Base-by-base conservation (phyloP, 1,284 basidiomycete species). In the Trichosporon inkin region DNA sequence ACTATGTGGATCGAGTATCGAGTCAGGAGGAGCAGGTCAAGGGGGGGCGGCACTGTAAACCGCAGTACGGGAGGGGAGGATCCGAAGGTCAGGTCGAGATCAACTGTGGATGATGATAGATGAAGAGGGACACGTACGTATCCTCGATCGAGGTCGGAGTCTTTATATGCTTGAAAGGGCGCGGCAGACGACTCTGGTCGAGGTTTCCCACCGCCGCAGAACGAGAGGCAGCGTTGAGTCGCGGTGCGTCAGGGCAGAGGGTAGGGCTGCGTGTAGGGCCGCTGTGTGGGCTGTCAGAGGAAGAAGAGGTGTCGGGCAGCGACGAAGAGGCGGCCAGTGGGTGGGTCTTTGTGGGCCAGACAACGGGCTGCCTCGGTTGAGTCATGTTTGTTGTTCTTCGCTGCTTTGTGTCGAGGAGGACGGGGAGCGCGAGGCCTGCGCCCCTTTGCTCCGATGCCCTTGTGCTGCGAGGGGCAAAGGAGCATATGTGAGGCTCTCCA, bases 101-200 rank as follows among this genome's bases (percentile, higher is more conserved):
- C 44, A 49, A 49, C 44, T 49, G 22, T 22, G 28, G 4, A 49
- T 32, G 44, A 28, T 20, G 22, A 49, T 28, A n/a, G 13, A 14
- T 22, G 16, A 47, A 32, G 8, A 4, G 44, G n/a, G n/a, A 49
- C 5, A 49, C 44, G 44, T 49, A 49, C 44, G 44, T 28, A 32
- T 13, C 44, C 28, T 49, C 28, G 44, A 32, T 17, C 44, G 22
- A 32, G 16, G 28, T 24, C 44, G 22, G 44, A 6, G 44, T 49
- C n/a, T 49, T 49, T 49, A 49, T 49, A 49, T 49, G 22, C 44
- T 32, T 32, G 24, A n/a, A 32, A 49, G 44, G 44, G 44, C 44
- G 44, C 28, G 24, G 44, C 14, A 19, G 13, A 6, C 24, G 14
- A 14, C 16, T 49, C 17, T 28, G 44, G 28, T 22, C 24, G 24